These are phyloP conservation scores for Amaranthus tricolor DNA, from an alignment of 179 eudicot genomes.

Conservation along the genomic window DNA sequence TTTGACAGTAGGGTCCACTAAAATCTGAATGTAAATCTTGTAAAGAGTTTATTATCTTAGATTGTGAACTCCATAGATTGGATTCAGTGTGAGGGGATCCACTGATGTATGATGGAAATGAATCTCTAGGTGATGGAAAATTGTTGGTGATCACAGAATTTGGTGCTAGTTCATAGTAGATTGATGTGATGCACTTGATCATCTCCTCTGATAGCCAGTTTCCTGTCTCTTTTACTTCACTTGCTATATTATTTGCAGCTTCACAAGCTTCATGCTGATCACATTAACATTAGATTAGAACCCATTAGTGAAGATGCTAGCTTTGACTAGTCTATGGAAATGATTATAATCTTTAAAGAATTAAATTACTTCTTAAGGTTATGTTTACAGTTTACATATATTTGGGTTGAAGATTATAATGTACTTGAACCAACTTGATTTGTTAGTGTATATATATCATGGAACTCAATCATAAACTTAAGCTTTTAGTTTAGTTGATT, in stretches of 20 bases:
- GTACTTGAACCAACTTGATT: too few relatives aligned
- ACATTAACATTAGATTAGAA: neutral
- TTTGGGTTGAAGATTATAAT: too few relatives aligned
- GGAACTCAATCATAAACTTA: too few relatives aligned
- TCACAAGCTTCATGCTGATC: conserved; percentile 26
- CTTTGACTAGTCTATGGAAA: neutral
- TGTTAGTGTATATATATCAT: too few relatives aligned
- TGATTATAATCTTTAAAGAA: neutral
- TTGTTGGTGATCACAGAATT: conserved; percentile 33
- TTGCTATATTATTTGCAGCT: conserved; percentile 16
- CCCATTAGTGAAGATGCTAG: neutral
- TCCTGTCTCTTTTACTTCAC: conserved; percentile 43
- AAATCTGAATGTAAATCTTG: conserved; percentile 27
- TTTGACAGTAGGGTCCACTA: conserved; percentile 24
- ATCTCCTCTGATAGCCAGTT: conserved; percentile 79
- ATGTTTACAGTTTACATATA: too few relatives aligned
- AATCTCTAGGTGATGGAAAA: conserved; percentile 40
- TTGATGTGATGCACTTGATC: conserved; percentile 60
- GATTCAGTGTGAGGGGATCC: conserved; percentile 38
- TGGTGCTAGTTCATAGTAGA: conserved; percentile 56
- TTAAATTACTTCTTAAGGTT: neutral
- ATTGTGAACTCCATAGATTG: conserved; percentile 34
- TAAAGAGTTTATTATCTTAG: conserved; percentile 29
- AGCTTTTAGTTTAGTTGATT: too few relatives aligned
- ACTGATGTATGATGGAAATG: conserved; percentile 37